phyloP scores from a whole-genome alignment of 495 filamentous ascomycete species.

The Friedmanniomyces endolithicus region DNA sequence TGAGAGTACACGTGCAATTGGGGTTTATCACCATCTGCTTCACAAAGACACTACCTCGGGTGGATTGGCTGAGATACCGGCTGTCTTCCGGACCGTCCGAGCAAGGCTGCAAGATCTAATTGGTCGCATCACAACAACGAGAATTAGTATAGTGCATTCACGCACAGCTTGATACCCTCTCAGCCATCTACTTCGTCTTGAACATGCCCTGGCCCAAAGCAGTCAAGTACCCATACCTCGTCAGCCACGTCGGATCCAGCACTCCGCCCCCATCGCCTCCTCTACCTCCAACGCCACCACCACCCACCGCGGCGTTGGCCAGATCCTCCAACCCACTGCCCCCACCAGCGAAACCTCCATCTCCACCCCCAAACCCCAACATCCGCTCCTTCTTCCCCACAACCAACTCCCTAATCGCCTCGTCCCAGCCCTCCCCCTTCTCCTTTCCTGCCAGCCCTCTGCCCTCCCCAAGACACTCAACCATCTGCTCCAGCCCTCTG shows the following conservation, averaged over 20 bases:
- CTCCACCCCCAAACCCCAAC: slow-evolving; percentile 10
- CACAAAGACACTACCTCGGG: too few species aligned
- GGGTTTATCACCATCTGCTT: slow-evolving; percentile 4
- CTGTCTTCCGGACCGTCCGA: slow-evolving; percentile 57
- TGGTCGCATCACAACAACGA: too few species aligned
- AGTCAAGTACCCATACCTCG: slow-evolving; percentile 20
- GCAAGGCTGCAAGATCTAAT: too few species aligned
- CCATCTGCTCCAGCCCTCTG: slow-evolving; percentile 20
- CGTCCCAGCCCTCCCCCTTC: slow-evolving; percentile 35
- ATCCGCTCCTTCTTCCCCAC: slow-evolving; percentile 26
- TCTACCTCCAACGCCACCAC: not conserved
- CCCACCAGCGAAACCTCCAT: not conserved
- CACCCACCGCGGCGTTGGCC: slow-evolving; percentile 14
- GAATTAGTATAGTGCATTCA: too few species aligned
- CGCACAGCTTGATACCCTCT: too few species aligned
- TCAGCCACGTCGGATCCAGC: slow-evolving; percentile 18
- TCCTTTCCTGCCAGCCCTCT: slow-evolving; percentile 33
- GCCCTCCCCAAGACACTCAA: slow-evolving; percentile 34
- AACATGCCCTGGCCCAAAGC: slow-evolving; percentile 20
- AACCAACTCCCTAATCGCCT: slow-evolving; percentile 38
- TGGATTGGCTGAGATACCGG: too few species aligned
- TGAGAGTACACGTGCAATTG: not conserved
- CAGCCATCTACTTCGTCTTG: slow-evolving; percentile 1
- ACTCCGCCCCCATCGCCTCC: not conserved
- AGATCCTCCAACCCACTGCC: slow-evolving; percentile 1